Evolutionary conservation across 2,329 filamentous ascomycete species (phyloP), one percentile per base, ranked within the genome.

Genomic region (Xylariaceae sp.): DNA sequence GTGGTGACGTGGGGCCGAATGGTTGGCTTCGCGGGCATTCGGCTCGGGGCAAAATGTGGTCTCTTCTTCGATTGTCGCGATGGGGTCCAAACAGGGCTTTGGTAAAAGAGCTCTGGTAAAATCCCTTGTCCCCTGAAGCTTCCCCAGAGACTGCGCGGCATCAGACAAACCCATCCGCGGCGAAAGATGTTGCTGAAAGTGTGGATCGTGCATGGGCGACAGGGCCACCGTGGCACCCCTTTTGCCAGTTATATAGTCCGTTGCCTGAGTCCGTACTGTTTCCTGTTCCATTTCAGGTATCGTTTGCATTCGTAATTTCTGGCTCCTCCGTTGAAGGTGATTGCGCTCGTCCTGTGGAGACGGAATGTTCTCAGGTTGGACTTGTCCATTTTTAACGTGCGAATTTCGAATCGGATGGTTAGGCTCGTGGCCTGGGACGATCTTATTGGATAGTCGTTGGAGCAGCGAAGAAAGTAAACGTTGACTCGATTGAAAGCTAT

Each of bases 391-490:
- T 31, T 54, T 57, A 22, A 46, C 44, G 9, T 51, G 27, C 27
- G 54, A 51, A 44, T 42, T 44, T 41, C 15, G 48, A 45, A 52
- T 45, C 30, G 44, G 51, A 11, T 18, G 15, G 11, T 52, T 49
- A 15, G 45, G 36, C 22, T 38, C 47, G 35, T 32, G 39, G 19
- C 18, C 15, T 10, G 14, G 41, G 17, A n/a, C 30, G 31, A 22
- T 38, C 40, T 44, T 48, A 32, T 18, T 48, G 14, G 55, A 36
- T 19, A 56, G 46, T 27, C 56, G 61, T 35, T 51, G 61, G 39
- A 51, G 59, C 2, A 66, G 52, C 61, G 60, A 65, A 39, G 61
- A 60, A 17, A 65, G 51, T 14, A 59, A 48, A 2, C 53, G 50
- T 48, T 54, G 54, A 38, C 54, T 59, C 22, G 54, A 41, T 27